Base-by-base conservation (phyloP, 306 rosid genomes). In the Prunus mira region DNA sequence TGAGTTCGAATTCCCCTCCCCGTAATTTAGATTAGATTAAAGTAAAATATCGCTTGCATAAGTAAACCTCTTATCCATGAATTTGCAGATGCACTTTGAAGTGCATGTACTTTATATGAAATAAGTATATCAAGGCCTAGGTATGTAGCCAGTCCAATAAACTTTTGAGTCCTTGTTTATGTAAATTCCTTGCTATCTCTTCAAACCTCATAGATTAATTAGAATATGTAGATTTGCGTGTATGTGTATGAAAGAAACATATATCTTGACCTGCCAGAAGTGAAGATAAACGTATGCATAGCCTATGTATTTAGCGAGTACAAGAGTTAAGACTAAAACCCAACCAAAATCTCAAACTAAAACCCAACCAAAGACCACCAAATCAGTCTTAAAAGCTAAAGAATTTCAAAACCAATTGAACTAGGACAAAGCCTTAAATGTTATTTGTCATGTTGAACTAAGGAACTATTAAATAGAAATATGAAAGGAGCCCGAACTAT, bases 51-150 rank as follows among this genome's bases (percentile, higher is more conserved):
- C 38, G 6, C 38, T 32, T 32, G 1, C 0, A 86, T 91, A 83
- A 86, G 85, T 89, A 84, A 74, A 51, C 22, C 0, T 51, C 64
- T 12, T 65, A 12, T 14, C 38, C 13, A 12, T 50, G n/a, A 71
- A 58, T 22, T 58, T 10, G 12, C 15, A 24, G 32, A 11, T 20
- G 32, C 32, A 24, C 17, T 27, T 27, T 62, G 15, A 28, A 27
- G 41, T 62, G 41, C 66, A 28, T 28, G 66, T 32, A 28, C 12
- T 24, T 20, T 67, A 45, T 14, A 45, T 15, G 28, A 67, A 67
- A 67, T 45, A 3, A 43, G 9, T 43, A 67, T 45, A 19, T 19
- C 11, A 43, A 38, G 52, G 2, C 18, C 38, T 4, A 9, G 0
- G 65, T 24, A n/a, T 18, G 61, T 55, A 2, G 61, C 27, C 27